Evolutionary conservation across 148 eudicot species (phyloP).

Genomic region (Beta vulgaris): DNA sequence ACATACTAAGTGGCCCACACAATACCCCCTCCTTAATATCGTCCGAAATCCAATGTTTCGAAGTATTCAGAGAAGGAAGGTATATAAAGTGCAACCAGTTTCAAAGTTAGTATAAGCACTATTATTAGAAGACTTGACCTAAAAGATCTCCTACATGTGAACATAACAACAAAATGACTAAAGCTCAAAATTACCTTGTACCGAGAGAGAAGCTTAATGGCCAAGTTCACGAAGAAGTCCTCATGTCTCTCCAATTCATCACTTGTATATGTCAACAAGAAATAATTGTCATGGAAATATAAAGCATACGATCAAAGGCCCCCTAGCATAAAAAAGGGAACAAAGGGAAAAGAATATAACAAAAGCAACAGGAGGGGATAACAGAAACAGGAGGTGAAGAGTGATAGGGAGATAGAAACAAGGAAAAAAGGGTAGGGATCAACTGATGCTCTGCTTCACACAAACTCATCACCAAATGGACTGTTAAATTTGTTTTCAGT

Average conservation of each 20-base stretch:
- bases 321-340: neutral
- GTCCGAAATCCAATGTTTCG: no score
- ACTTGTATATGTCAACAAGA: slow-evolving; percentile 38
- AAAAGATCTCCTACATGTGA: neutral
- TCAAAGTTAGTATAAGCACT: no score
- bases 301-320: neutral
- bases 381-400: neutral
- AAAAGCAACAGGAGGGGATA: neutral
- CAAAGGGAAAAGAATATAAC: neutral
- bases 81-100: no score
- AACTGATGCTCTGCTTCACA: neutral
- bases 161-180: neutral
- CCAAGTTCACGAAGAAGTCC: slow-evolving; percentile 69
- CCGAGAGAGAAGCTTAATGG: slow-evolving; percentile 63
- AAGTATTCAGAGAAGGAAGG: no score
- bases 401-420: neutral
- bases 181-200: slow-evolving; percentile 53
- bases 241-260: slow-evolving; percentile 83
- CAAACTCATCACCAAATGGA: neutral
- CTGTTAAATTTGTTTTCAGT: neutral
- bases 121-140: neutral
- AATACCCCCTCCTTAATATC: no score
- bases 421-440: neutral
- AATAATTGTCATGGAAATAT: slow-evolving; percentile 3
- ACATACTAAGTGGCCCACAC: no score